These are phyloP conservation scores for Fusarium sp. DNA, from an alignment of 2,329 filamentous ascomycete species.

Conservation along the genomic window DNA sequence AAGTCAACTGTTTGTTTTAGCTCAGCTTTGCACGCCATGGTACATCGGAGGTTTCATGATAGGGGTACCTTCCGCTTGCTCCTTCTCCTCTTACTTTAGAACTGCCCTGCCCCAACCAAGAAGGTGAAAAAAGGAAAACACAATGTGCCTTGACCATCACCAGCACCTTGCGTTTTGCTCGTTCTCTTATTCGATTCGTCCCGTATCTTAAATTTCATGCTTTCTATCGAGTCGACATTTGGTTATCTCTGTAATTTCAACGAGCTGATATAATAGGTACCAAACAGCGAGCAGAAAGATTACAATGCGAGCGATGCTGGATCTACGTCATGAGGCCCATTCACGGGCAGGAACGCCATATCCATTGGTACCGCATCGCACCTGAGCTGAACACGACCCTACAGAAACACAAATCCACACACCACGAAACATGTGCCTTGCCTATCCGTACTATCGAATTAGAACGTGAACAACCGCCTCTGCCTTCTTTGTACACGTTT, in stretches of 20 bases:
- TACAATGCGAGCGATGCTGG: neutral
- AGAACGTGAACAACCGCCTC: neutral
- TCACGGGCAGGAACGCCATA: conserved; percentile 16
- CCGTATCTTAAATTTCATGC: neutral
- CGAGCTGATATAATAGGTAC: neutral
- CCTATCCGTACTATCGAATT: neutral
- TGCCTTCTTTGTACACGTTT: neutral
- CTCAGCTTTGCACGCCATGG: neutral
- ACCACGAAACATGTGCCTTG: conserved; percentile 12
- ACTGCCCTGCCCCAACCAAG: conserved; percentile 1
- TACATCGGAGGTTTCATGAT: conserved; percentile 13
- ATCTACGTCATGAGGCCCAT: conserved; percentile 37
- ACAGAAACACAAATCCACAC: conserved; percentile 30
- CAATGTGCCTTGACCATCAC: neutral
- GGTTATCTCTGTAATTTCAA: neutral
- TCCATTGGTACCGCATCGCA: neutral
- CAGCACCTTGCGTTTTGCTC: neutral
- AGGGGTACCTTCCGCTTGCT: conserved; percentile 15
- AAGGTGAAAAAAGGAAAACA: conserved; percentile 8
- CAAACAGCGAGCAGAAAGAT: neutral
- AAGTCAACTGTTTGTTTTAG: neutral
- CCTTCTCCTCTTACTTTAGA: neutral
- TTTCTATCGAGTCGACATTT: neutral
- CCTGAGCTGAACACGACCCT: conserved; percentile 23
- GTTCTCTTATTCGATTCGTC: neutral